phyloP scores from a whole-genome alignment of 305 asterid species.

The Withania somnifera region DNA sequence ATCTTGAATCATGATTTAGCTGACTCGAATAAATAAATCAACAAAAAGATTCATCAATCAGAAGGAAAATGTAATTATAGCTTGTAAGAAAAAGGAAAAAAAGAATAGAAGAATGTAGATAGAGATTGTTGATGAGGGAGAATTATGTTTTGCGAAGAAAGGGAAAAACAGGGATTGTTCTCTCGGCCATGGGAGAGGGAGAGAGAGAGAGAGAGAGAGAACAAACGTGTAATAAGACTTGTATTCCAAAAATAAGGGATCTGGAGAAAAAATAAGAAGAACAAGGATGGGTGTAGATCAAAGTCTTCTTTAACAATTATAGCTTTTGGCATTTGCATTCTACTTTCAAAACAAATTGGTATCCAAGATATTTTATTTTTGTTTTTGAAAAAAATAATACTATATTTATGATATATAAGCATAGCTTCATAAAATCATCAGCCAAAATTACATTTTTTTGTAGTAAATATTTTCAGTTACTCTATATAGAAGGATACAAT shows the following conservation, averaged over 20 bases:
- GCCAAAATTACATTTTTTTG: too few relatives aligned
- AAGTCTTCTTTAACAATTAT: neutral
- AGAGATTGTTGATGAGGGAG: neutral
- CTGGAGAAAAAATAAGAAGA: too few relatives aligned
- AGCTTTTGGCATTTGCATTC: neutral
- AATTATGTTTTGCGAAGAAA: constrained; percentile 2
- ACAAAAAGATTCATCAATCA: neutral
- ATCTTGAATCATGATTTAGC: constrained; percentile 34
- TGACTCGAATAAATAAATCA: neutral
- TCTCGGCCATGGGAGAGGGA: constrained; percentile 14
- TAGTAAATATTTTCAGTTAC: too few relatives aligned
- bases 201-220: constrained; percentile 13
- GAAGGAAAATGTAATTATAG: neutral
- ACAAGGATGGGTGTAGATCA: neutral
- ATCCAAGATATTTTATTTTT: neutral
- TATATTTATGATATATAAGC: too few relatives aligned
- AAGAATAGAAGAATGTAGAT: neutral
- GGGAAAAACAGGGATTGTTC: neutral
- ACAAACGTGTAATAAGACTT: neutral
- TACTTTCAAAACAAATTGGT: neutral
- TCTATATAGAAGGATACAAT: too few relatives aligned
- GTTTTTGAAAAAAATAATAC: neutral
- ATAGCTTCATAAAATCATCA: too few relatives aligned
- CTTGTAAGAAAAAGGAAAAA: neutral
- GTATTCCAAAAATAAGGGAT: neutral